phyloP scores from a whole-genome alignment of 257 asterid species.

The Salvia splendens region DNA sequence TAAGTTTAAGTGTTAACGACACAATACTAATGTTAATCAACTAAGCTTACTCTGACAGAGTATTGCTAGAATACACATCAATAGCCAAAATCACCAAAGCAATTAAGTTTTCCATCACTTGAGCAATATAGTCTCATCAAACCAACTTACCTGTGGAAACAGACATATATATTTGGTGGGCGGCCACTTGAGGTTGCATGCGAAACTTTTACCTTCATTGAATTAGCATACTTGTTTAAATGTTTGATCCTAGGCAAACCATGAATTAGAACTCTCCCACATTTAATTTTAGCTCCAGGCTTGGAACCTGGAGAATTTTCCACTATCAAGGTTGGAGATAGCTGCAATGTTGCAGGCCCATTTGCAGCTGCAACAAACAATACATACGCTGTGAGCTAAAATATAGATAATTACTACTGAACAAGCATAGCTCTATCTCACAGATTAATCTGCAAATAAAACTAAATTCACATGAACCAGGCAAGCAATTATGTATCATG shows the following conservation, averaged over 20 bases:
- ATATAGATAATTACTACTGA: neutral
- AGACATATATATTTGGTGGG: slow-evolving; percentile 54
- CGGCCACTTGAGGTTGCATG: slow-evolving; percentile 44
- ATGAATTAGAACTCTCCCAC: slow-evolving; percentile 69
- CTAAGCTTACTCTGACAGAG: neutral
- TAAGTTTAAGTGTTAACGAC: slow-evolving; percentile 1
- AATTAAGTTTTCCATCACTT: neutral
- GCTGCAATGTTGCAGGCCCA: slow-evolving; percentile 45
- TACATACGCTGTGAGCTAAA: neutral
- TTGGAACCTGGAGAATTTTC: slow-evolving; percentile 76
- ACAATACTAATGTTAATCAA: neutral
- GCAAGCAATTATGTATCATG: neutral
- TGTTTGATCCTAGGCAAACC: slow-evolving; percentile 68
- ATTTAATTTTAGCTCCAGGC: slow-evolving; percentile 69
- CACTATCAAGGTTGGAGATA: slow-evolving; percentile 58
- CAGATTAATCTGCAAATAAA: neutral
- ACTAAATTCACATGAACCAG: neutral
- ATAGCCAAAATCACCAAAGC: slow-evolving; percentile 1
- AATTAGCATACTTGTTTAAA: slow-evolving; percentile 64
- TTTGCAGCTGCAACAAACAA: slow-evolving; percentile 57
- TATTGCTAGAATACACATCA: neutral
- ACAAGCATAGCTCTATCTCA: neutral
- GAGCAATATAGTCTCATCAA: slow-evolving; percentile 19
- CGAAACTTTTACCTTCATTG: slow-evolving; percentile 65
- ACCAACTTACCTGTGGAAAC: slow-evolving; percentile 87